Conservation (phyloP, 2,329 filamentous ascomycete species). For the Beauveria bassiana region DNA sequence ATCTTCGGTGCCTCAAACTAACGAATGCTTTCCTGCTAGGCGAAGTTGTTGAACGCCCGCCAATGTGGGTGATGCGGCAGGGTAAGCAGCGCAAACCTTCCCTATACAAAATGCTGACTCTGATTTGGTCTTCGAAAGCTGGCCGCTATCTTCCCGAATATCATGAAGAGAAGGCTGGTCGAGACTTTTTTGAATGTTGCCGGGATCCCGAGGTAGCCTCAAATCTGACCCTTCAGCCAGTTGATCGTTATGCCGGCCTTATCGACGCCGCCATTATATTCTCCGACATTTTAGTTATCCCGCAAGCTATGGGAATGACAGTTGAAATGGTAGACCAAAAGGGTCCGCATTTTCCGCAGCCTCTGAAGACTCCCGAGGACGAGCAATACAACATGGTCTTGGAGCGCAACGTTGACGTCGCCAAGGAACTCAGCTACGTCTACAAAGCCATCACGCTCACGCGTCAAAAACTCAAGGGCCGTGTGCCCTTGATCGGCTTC, state of each 20-base stretch:
- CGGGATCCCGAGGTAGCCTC: constrained; percentile 88
- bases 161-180: constrained; percentile 81
- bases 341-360: constrained; percentile 87
- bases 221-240: constrained; percentile 85
- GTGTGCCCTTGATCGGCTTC: constrained; percentile 92
- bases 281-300: constrained; percentile 95
- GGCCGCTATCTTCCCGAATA: constrained; percentile 97
- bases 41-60: constrained; percentile 82
- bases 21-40: constrained; percentile 35
- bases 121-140: constrained; percentile 42
- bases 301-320: constrained; percentile 96
- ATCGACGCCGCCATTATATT: constrained; percentile 98
- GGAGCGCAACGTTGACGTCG: constrained; percentile 72
- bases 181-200: constrained; percentile 98
- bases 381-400: constrained; percentile 75
- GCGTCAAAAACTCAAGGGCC: constrained; percentile 74
- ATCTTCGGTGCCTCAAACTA: constrained; percentile 25
- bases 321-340: constrained; percentile 98
- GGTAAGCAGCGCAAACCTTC: constrained; percentile 42
- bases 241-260: constrained; percentile 83
- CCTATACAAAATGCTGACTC: background rate
- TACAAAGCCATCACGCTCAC: constrained; percentile 93
- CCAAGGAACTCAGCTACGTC: constrained; percentile 81
- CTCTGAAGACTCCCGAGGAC: constrained; percentile 71
- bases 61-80: constrained; percentile 99